A percentile compares a stretch with the other conserved stretches of the same genome.
These are phyloP conservation scores for Populus tomentosa DNA, from an alignment of 441 rosid species.

Conservation along the genomic window DNA sequence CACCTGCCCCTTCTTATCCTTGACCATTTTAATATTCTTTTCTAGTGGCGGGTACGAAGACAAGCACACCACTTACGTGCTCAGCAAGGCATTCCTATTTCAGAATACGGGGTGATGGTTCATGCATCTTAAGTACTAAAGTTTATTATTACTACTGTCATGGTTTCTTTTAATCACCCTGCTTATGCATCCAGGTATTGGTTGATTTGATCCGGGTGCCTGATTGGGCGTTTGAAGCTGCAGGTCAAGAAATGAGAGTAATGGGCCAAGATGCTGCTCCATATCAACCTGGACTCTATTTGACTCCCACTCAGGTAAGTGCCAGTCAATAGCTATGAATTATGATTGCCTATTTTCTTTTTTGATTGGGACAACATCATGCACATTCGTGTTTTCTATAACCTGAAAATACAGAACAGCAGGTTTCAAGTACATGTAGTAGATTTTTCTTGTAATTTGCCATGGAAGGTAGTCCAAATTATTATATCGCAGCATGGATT, in stretches of 20 bases:
- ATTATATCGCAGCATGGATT: not conserved
- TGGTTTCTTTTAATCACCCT: conserved; percentile 5
- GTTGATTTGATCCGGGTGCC: conserved; percentile 96
- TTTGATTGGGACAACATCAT: not conserved
- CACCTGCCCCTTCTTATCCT: conserved; percentile 2
- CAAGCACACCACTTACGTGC: conserved; percentile 78
- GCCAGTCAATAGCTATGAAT: conserved; percentile 2
- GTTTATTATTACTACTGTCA: not conserved
- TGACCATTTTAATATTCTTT: conserved; percentile 14
- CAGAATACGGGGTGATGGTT: conserved; percentile 82
- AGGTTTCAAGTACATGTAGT: not conserved
- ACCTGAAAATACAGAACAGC: not conserved
- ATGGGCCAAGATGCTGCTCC: conserved; percentile 87
- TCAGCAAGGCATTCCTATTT: conserved; percentile 93
- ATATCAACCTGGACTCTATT: conserved; percentile 92
- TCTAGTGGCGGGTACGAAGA: conserved; percentile 86
- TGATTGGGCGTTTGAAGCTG: conserved; percentile 98
- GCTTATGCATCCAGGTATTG: conserved; percentile 48
- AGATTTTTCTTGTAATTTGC: not conserved
- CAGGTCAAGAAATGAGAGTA: conserved; percentile 96
- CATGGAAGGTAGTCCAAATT: not conserved
- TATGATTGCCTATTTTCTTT: not conserved
- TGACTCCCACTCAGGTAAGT: conserved; percentile 87
- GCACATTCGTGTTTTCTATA: not conserved
- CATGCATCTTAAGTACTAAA: conserved; percentile 12